phyloP scores from a whole-genome alignment of 148 eudicot species.

The Nepenthes gracilis region DNA sequence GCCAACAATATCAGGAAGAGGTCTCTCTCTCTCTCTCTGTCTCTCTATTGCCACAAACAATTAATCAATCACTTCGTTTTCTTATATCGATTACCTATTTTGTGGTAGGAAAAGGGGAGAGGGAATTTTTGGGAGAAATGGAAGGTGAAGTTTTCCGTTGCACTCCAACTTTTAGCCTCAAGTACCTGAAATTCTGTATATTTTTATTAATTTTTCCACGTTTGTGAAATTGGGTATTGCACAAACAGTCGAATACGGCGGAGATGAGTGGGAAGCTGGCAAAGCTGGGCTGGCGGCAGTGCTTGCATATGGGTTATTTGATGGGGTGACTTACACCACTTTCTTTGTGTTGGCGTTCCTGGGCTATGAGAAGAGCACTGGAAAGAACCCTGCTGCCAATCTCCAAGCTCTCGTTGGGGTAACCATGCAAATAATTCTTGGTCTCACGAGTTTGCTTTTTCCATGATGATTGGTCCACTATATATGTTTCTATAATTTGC shows the following conservation, averaged over 20 bases:
- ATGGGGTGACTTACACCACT: conserved; percentile 48
- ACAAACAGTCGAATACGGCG: conserved; percentile 31
- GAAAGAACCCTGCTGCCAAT: conserved; percentile 60
- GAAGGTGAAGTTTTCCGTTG: conserved; percentile 21
- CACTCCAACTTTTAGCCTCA: not conserved
- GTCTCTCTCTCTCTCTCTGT: too few species aligned
- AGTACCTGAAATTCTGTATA: not conserved
- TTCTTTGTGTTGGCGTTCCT: conserved; percentile 52
- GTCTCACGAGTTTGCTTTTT: too few species aligned
- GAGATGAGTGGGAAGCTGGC: conserved; percentile 43
- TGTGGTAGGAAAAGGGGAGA: not conserved
- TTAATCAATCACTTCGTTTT: too few species aligned
- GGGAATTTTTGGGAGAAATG: conserved; percentile 34
- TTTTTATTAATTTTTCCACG: not conserved
- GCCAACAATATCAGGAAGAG: too few species aligned
- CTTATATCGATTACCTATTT: not conserved
- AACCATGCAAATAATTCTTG: not conserved
- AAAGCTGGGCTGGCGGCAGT: conserved; percentile 41
- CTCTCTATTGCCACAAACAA: too few species aligned
- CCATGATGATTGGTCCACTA: not conserved
- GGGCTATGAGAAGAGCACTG: conserved; percentile 53
- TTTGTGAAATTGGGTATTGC: conserved; percentile 2
- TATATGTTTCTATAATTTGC: too few species aligned
- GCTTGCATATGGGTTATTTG: conserved; percentile 39
- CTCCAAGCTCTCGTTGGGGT: conserved; percentile 48